Percentiles rank a stretch among this genome's conserved stretches.
These are phyloP conservation scores for Melaleuca quinquenervia DNA, from an alignment of 345 rosid species.

Conservation along the genomic window DNA sequence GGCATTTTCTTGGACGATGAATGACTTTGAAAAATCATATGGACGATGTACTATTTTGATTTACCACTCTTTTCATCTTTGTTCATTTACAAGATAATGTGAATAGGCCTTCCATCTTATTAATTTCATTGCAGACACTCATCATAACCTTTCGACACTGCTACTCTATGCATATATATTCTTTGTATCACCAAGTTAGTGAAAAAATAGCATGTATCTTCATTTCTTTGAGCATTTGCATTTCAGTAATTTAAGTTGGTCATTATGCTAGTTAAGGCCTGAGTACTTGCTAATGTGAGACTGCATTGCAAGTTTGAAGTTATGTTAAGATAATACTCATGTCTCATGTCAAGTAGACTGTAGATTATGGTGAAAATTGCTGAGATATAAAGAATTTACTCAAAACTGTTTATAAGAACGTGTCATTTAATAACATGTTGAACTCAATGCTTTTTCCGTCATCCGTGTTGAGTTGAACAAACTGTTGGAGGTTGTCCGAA, in stretches of 20 bases:
- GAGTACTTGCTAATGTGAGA: neutral
- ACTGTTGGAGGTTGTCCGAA: neutral
- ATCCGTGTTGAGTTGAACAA: neutral
- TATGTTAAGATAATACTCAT: neutral
- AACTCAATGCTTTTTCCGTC: neutral
- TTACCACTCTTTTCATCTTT: neutral
- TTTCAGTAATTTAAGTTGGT: neutral
- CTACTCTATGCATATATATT: neutral
- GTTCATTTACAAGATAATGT: neutral
- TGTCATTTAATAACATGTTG: neutral
- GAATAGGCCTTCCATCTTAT: neutral
- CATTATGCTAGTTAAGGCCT: neutral
- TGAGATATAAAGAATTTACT: neutral
- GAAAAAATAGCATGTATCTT: neutral
- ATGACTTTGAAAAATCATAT: neutral
- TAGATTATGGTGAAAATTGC: neutral
- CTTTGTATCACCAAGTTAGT: neutral
- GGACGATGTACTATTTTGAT: neutral
- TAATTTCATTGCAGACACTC: neutral
- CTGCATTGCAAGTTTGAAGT: neutral
- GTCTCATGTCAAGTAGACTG: neutral
- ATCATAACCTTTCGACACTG: neutral
- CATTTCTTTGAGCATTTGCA: neutral
- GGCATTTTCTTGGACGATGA: neutral
- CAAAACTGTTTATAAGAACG: neutral